A percentile compares a stretch with the other conserved stretches of the same genome.
phyloP scores from a whole-genome alignment of 805 yeast genomes.

The Candida schatavii region DNA sequence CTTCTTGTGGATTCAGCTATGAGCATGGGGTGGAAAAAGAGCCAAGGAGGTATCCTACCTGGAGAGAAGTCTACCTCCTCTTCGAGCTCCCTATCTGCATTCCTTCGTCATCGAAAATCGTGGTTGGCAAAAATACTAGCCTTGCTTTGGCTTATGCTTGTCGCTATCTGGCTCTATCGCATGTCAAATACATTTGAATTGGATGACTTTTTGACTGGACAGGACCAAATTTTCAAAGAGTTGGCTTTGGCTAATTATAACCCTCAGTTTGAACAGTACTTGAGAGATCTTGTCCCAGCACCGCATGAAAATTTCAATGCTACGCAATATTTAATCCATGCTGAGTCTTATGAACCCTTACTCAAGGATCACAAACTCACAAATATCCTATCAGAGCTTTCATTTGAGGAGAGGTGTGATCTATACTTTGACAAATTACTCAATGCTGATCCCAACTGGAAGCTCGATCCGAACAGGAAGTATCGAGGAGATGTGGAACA shows the following conservation, averaged over 20 bases:
- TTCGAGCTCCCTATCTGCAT: not conserved
- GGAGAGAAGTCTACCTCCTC: not conserved
- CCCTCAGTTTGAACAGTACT: slow-evolving; percentile 1
- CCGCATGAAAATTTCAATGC: slow-evolving; percentile 2
- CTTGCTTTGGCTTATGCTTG: not conserved
- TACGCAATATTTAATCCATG: not conserved
- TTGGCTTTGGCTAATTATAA: not conserved
- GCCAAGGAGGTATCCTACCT: not conserved
- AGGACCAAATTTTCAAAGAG: not conserved
- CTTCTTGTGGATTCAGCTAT: no score
- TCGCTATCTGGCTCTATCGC: not conserved
- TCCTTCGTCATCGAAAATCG: not conserved
- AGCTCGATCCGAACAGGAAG: slow-evolving; percentile 13
- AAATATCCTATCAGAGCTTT: slow-evolving; percentile 8
- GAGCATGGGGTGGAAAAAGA: slow-evolving; percentile 1
- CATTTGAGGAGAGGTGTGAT: slow-evolving; percentile 18
- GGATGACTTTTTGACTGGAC: not conserved
- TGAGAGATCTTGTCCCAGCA: not conserved
- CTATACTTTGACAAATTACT: slow-evolving; percentile 16
- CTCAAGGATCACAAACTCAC: slow-evolving; percentile 3
- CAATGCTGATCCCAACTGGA: slow-evolving; percentile 13
- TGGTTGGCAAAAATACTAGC: not conserved
- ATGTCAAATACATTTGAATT: not conserved
- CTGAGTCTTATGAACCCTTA: slow-evolving; percentile 1
- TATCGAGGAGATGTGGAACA: slow-evolving; percentile 12